Conservation (phyloP, 2,329 filamentous ascomycete species). For the Talaromyces sp. region DNA sequence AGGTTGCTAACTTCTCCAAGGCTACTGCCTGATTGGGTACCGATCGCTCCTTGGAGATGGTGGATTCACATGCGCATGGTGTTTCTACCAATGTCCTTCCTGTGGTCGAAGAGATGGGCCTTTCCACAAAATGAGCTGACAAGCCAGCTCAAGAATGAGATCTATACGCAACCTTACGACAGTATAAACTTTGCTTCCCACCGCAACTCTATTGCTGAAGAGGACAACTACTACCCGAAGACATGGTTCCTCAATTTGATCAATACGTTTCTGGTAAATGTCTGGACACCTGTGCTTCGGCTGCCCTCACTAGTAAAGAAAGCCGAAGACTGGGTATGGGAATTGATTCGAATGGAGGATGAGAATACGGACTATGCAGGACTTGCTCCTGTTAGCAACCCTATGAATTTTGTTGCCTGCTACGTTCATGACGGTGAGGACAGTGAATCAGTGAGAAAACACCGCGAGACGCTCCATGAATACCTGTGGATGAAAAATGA, state of each 20-base stretch:
- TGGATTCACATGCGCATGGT: conserved; percentile 98
- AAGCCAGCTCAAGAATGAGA: conserved; percentile 67
- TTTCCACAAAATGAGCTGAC: conserved; percentile 71
- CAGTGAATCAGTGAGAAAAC: conserved; percentile 64
- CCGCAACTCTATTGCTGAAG: conserved; percentile 72
- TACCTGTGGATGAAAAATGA: conserved; percentile 88
- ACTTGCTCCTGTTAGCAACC: conserved; percentile 81
- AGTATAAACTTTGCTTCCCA: conserved; percentile 71
- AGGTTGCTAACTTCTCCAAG: conserved; percentile 26
- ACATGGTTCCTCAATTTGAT: conserved; percentile 71
- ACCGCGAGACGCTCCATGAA: conserved; percentile 76
- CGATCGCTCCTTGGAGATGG: conserved; percentile 87
- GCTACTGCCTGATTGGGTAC: conserved; percentile 83
- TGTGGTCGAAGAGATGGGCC: conserved; percentile 78
- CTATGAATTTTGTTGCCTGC: conserved; percentile 84
- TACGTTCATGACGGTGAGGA: conserved; percentile 80
- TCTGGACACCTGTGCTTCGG: conserved; percentile 77
- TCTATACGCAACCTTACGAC: conserved; percentile 74
- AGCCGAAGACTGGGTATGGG: conserved; percentile 76
- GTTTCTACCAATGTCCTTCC: conserved; percentile 85
- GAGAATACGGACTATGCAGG: conserved; percentile 83
- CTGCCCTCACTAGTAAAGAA: conserved; percentile 58
- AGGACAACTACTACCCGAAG: conserved; percentile 92
- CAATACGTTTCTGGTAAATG: conserved; percentile 71
- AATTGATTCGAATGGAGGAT: conserved; percentile 84